These are phyloP conservation scores for Parasarocladium wereldwijsianum DNA, from an alignment of 2,329 filamentous ascomycete species.

Conservation along the genomic window DNA sequence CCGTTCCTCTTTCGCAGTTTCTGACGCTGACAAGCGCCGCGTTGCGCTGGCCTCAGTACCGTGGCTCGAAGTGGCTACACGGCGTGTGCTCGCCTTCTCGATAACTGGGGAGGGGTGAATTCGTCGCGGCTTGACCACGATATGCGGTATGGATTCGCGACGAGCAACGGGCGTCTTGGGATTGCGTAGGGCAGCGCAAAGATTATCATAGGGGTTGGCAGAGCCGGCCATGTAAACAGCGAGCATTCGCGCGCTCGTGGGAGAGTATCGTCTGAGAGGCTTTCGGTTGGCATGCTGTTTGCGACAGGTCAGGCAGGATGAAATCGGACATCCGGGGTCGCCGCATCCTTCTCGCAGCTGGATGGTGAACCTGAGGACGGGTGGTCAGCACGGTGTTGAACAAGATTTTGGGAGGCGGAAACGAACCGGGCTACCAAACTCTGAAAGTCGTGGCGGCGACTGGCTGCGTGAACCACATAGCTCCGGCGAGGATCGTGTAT, in stretches of 20 bases:
- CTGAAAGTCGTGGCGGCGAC: conserved; percentile 49
- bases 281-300: conserved; percentile 50
- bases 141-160: no score
- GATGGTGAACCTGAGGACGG: conserved; percentile 49
- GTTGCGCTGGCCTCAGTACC: no score
- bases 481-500: conserved; percentile 47
- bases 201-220: conserved; percentile 55
- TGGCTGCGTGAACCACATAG: conserved; percentile 45
- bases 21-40: no score
- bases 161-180: no score
- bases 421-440: conserved; percentile 33
- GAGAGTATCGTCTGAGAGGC: conserved; percentile 65
- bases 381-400: conserved; percentile 1
- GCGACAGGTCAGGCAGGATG: conserved; percentile 70
- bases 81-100: no score
- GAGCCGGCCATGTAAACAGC: conserved; percentile 70
- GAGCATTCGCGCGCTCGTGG: conserved; percentile 66
- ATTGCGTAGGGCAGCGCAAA: conserved; percentile 41
- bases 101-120: no score
- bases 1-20: no score
- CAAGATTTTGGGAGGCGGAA: background rate
- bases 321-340: conserved; percentile 49
- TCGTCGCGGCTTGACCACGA: no score
- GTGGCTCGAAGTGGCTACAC: no score
- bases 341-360: conserved; percentile 77